phyloP scores from a whole-genome alignment of 2,329 filamentous ascomycete genomes.

The Calonectria pteridis region DNA sequence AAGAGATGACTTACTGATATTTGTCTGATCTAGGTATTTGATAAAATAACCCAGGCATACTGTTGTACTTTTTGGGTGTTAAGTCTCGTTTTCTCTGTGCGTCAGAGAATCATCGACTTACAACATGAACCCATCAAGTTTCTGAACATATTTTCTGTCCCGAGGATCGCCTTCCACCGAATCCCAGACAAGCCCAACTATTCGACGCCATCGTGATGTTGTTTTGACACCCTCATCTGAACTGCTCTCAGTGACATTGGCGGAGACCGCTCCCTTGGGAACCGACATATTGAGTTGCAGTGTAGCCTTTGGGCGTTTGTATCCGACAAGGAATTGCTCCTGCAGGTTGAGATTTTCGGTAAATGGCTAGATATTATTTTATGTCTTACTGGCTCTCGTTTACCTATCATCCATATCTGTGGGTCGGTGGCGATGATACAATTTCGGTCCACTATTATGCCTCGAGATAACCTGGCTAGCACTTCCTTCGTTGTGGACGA shows the following conservation, averaged over 20 bases:
- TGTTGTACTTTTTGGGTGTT: background rate
- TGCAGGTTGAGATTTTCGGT: background rate
- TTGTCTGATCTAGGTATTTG: conserved; percentile 5
- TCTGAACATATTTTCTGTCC: conserved; percentile 8
- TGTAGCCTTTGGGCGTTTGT: background rate
- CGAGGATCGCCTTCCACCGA: conserved; percentile 3
- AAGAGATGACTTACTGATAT: background rate
- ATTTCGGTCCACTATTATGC: conserved; percentile 9
- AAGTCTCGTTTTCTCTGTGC: background rate
- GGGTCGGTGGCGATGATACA: background rate
- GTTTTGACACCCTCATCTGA: background rate
- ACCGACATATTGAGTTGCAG: background rate
- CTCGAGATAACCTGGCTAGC: background rate
- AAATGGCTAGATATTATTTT: background rate
- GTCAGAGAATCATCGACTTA: background rate
- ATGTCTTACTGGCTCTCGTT: background rate
- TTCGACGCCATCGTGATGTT: background rate
- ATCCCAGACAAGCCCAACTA: conserved; percentile 1
- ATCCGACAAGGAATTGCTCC: background rate
- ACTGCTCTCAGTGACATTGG: background rate
- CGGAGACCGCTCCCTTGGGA: background rate
- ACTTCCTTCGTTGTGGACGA: background rate
- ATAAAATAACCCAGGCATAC: conserved; percentile 6
- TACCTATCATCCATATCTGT: background rate
- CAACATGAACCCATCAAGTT: conserved; percentile 12